Evolutionary conservation across 495 filamentous ascomycete species (phyloP), one percentile per base, ranked within the genome.

Genomic region (Annulohypoxylon nitens): DNA sequence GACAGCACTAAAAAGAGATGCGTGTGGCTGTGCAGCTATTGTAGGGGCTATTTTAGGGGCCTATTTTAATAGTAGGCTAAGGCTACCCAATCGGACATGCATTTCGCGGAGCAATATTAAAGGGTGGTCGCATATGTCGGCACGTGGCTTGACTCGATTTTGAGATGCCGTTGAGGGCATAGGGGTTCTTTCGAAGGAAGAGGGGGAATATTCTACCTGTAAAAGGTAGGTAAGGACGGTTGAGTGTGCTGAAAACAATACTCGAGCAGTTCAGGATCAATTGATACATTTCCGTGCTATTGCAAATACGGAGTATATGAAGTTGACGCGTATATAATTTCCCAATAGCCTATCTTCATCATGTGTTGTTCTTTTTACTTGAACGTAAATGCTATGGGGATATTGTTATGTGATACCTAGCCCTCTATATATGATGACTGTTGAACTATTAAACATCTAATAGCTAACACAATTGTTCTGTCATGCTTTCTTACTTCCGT

Each of bases 81-180:
- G 23, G 20, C 3, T 39, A 34, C 41, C 68, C 43, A 70, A 70
- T 70, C 43, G 23, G 53, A 47, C n/a, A 7, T 34, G 41, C 25
- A 55, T 43, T 16, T 20, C 20, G 43, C 6, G n/a, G n/a, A 64
- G 18, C 54, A 64, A 65, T 65, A 65, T 62, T 62, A 43, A 69
- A 70, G 68, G 68, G 45, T 70, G 53, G 25, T 65, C 45, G 68
- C 54, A 70, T 70, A 51, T 65, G 36, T 41, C 64, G 48, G 48
- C 43, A 59, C 36, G 45, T 61, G 20, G 57, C 57, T 26, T 43
- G 34, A 47, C 37, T 51, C 16, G 43, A 62, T 48, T 50, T 36
- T 6, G 43, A 51, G 43, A 36, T 63, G 45, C 39, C 60, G 1
- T 48, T 62, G 23, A 36, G 12, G 45, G 60, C 1, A 47, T 61